phyloP scores from a whole-genome alignment of 1,284 basidiomycete species.

The Cronartium ribicola region DNA sequence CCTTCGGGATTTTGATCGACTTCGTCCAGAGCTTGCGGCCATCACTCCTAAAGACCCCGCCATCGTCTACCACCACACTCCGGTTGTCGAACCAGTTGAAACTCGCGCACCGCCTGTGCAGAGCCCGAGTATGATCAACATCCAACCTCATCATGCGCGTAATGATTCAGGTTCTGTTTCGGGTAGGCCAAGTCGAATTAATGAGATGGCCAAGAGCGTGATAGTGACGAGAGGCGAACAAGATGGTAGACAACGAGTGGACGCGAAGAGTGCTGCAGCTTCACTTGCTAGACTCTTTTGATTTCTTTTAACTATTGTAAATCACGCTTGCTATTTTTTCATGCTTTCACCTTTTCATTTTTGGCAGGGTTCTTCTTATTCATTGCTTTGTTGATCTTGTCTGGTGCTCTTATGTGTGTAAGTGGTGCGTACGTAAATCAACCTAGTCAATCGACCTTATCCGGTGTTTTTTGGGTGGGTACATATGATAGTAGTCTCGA shows the following conservation, averaged over 20 bases:
- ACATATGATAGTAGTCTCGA: too few species aligned
- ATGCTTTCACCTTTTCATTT: too few species aligned
- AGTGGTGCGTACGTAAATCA: too few species aligned
- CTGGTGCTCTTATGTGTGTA: too few species aligned
- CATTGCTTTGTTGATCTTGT: too few species aligned
- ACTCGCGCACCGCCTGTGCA: constrained; percentile 6
- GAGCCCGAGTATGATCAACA: background rate
- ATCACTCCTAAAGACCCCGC: constrained; percentile 53
- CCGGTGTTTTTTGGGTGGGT: too few species aligned
- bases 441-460: too few species aligned
- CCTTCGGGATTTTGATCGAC: constrained; percentile 77
- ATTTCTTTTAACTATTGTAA: background rate
- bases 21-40: constrained; percentile 68
- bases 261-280: constrained; percentile 40
- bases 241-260: constrained; percentile 22
- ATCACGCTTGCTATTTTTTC: too few species aligned
- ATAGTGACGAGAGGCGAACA: constrained; percentile 3
- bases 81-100: background rate
- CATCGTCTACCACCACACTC: constrained; percentile 46
- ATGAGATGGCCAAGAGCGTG: constrained; percentile 15
- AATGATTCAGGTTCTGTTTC: too few species aligned
- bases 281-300: constrained; percentile 38
- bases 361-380: too few species aligned
- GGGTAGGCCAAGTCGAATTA: background rate
- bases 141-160: too few species aligned